Evolutionary conservation across 257 asterid genomes (phyloP), one percentile per base, ranked within the genome.

Genomic region (Scutellaria barbata): DNA sequence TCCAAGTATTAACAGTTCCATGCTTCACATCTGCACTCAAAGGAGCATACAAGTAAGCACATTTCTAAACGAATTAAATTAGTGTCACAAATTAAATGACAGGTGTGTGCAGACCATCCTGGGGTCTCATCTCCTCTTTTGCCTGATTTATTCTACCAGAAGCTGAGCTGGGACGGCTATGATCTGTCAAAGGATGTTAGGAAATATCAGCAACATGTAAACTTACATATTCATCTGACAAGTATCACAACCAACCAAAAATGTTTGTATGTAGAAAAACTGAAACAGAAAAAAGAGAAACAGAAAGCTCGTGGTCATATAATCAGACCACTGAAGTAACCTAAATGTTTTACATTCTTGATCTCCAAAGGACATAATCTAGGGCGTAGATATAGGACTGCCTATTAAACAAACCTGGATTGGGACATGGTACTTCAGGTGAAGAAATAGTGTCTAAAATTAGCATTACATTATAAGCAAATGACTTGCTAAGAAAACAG

Each of bases 131-230:
- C 56, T 79, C 76, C 80, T 82, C 90, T 76, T 76, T 79, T 14
- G 76, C 68, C 63, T 69, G 84, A 33, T 77, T 68, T 65, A 71
- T 66, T 79, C 78, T 78, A 35, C 87, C 87, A 72, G 94, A 85
- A 80, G 92, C 90, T 51, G 98, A 90, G 82, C 80, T 82, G 73
- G 95, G 98, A 53, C 90, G 87, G 64, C 77, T 67, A 72, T 69
- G 81, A 82, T 87, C 99, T 92, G 85, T 51, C 45, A 55, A 72
- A 40, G 43, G 61, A 77, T 61, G 51, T 42, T 9, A 47, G 63
- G 35, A 81, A 37, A 25, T 8, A 74, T 78, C 77, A 84, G 73
- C 48, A 68, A 66, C 3, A 47, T 46, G 57, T 22, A 60, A 17
- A 55, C 10, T 45, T 56, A 10, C 4, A 68, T 20, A 67, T 40